Base-by-base conservation (phyloP, 2,329 filamentous ascomycete species). In the Diatrype stigma region DNA sequence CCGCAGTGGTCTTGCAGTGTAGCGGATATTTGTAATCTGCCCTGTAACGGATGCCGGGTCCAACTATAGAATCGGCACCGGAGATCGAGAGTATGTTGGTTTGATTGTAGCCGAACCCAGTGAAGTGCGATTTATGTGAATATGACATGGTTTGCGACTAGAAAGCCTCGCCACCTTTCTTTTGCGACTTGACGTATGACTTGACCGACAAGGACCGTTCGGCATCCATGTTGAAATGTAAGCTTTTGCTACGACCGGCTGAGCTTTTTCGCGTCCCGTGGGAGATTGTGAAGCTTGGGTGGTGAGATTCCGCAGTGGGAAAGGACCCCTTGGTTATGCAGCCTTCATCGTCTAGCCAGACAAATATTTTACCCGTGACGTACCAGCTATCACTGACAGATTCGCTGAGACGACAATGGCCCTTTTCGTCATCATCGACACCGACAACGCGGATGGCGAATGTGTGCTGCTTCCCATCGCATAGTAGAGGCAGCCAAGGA, bases 301-400 rank as follows among this genome's bases (percentile, higher is more conserved):
- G 69, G 42, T 51, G 60, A 46, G 52, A 53, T 2, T 61, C 46
- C 19, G 74, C 58, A 2, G 46, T 62, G 1, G 73, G 72, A n/a
- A 58, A 46, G 4, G 60, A 63, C 19, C 77, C 79, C 2, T 74
- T 82, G 2, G 81, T 83, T 40, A 80, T 65, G 26, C 72, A 75
- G 12, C 74, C 73, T 3, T 69, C 56, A 6, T 63, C 56, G 49
- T 80, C 78, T 2, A 80, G 69, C 75, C 82, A 87, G 8, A 86
- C 46, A 58, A 87, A 86, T 2, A 86, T 71, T 58, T 85, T 87
- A 4, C 82, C 84, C 0, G 80, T 81, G 14, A 87, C 76, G n/a
- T 82, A 72, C 84, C 84, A 87, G 56, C 81, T 80, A 48, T 72
- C 76, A 17, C 75, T 77, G 10, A 85, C 77, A 0, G 70, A 72